These are phyloP conservation scores for Magnolia kwangsiensis DNA, from an alignment of 164 flowering plant species.

Conservation along the genomic window DNA sequence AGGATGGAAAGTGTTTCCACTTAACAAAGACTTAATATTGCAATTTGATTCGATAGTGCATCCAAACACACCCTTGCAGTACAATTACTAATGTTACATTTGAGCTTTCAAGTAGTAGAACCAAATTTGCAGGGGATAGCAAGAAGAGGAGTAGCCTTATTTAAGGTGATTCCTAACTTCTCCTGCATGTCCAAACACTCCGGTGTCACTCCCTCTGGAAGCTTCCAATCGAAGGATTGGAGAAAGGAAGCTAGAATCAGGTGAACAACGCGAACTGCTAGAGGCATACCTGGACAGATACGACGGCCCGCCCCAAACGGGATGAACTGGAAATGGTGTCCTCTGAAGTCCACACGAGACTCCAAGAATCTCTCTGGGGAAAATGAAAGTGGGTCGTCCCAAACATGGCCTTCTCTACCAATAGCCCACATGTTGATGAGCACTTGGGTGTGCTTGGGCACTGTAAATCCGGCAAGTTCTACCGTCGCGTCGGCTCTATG, in stretches of 20 bases:
- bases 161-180: constrained; percentile 11
- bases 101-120: too few relatives aligned
- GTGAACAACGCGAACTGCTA: constrained; percentile 9
- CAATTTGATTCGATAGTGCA: too few relatives aligned
- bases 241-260: constrained; percentile 12
- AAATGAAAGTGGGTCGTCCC: neutral
- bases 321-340: neutral
- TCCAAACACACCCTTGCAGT: too few relatives aligned
- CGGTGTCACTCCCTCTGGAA: neutral
- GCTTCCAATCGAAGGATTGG: constrained; percentile 18
- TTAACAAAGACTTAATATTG: too few relatives aligned
- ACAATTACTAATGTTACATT: too few relatives aligned
- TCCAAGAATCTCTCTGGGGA: neutral
- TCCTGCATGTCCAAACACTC: constrained; percentile 14
- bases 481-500: constrained; percentile 22
- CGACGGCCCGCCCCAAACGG: constrained; percentile 20
- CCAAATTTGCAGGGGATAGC: neutral
- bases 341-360: neutral
- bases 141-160: neutral
- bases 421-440: constrained; percentile 41
- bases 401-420: neutral
- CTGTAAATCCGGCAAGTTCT: constrained; percentile 24
- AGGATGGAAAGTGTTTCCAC: too few relatives aligned
- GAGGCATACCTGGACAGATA: constrained; percentile 14
- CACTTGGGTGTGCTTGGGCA: constrained; percentile 33